A percentile compares a stretch with the other conserved stretches of the same genome.
These are phyloP conservation scores for Fusarium guadeloupense DNA, from an alignment of 2,329 filamentous ascomycete species.

Conservation along the genomic window DNA sequence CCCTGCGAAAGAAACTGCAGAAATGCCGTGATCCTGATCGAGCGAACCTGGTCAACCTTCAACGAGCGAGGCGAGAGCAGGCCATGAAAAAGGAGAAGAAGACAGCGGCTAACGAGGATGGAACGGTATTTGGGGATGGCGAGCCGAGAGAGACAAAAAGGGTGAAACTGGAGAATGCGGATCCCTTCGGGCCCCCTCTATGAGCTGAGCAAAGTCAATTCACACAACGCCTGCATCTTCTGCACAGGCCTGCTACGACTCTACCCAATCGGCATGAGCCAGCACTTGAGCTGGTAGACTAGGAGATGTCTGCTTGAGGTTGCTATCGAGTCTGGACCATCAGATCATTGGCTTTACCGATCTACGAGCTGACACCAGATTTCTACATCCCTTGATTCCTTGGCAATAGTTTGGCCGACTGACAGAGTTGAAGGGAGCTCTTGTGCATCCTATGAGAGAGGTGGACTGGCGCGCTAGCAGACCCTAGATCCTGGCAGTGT, in stretches of 20 bases:
- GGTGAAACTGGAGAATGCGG: constrained; percentile 56
- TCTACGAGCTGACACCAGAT: constrained; percentile 24
- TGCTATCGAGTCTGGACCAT: constrained; percentile 4
- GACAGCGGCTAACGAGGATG: constrained; percentile 51
- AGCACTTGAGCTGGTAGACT: constrained; percentile 3
- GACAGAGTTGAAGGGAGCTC: constrained; percentile 10
- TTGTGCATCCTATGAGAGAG: constrained; percentile 2
- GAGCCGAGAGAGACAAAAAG: constrained; percentile 56
- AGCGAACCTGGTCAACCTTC: constrained; percentile 74
- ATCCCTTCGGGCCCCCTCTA: constrained; percentile 59
- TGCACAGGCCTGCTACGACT: not conserved
- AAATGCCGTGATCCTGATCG: constrained; percentile 79
- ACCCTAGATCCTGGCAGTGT: constrained; percentile 30
- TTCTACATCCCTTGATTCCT: constrained; percentile 13
- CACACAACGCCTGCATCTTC: not conserved
- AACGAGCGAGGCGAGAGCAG: constrained; percentile 69
- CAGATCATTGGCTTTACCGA: constrained; percentile 19
- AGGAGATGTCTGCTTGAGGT: not conserved
- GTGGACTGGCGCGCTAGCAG: constrained; percentile 26
- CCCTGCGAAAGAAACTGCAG: constrained; percentile 74
- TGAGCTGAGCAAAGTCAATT: constrained; percentile 38
- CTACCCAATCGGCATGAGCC: constrained; percentile 24
- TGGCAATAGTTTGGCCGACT: constrained; percentile 13
- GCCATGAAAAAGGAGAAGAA: constrained; percentile 57
- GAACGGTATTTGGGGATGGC: constrained; percentile 56